Evolutionary conservation across 116 monocot genomes (phyloP).

Genomic region (Dioscorea cayenensis): DNA sequence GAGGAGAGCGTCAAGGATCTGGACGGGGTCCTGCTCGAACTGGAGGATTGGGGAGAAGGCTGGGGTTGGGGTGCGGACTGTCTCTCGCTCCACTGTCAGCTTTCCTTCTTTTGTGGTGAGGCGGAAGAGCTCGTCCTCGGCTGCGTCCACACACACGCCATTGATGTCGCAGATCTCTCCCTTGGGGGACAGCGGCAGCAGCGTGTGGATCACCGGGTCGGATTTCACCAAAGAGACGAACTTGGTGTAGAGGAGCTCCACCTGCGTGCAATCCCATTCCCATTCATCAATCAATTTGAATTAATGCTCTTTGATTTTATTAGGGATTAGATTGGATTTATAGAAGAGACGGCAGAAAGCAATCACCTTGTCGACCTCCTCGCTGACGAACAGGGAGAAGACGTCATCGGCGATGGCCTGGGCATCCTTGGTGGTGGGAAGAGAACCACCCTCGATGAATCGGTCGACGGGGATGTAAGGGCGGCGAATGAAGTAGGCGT

Average conservation of each 20-base stretch:
- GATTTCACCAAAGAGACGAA: conserved; percentile 86
- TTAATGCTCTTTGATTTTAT: no score
- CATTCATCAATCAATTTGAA: no score
- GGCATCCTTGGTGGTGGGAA: conserved; percentile 84
- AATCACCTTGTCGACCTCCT: conserved; percentile 77
- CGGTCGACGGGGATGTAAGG: conserved; percentile 83
- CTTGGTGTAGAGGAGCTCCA: conserved; percentile 90
- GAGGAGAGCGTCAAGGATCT: conserved; percentile 83
- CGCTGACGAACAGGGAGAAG: conserved; percentile 78
- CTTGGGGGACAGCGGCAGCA: conserved; percentile 82
- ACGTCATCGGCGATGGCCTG: conserved; percentile 93
- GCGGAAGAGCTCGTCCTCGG: conserved; percentile 90
- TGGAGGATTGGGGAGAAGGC: conserved; percentile 73
- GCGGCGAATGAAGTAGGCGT: conserved; percentile 65
- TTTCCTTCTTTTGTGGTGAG: conserved; percentile 87
- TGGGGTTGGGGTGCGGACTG: conserved; percentile 47
- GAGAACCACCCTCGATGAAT: conserved; percentile 43
- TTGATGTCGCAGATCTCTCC: conserved; percentile 95
- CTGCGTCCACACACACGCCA: conserved; percentile 86
- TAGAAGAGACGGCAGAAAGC: no score
- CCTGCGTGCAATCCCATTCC: background rate
- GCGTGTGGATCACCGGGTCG: conserved; percentile 88
- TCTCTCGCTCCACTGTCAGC: conserved; percentile 79
- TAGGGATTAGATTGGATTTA: no score
- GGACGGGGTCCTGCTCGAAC: conserved; percentile 95